Base-by-base conservation (phyloP, 2,329 filamentous ascomycete genomes). In the Cadophora luteo-olivacea region DNA sequence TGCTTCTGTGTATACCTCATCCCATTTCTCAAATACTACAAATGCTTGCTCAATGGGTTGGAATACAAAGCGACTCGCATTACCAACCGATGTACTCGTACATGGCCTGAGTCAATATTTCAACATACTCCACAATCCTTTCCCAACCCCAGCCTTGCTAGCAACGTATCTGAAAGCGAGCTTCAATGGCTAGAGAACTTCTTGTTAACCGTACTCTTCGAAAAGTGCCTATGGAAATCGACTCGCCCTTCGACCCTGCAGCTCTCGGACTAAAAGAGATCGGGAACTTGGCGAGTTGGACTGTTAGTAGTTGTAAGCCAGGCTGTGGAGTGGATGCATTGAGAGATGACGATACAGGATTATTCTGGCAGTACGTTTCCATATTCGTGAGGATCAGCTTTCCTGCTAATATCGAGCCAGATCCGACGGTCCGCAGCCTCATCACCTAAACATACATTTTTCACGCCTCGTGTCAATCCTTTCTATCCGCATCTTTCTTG, bases 371-470 rank as follows among this genome's bases (percentile, higher is more conserved):
- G 89, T 91, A 81, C 74, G 87, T 81, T 51, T 45, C 4, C 24
- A 8, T 29, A 9, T 33, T 11, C 2, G 0, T 4, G 24, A 7
- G 24, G 9, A 19, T 19, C 19, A 6, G 4, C 45, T 14, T n/a
- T 33, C n/a, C n/a, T 36, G 24, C 11, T 36, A 32, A 48, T 8
- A 11, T 8, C 14, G 29, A 29, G 33, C 6, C 61, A 91, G 89
- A 79, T 95, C 92, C 2, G 93, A 96, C 76, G 93, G 92, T 1
- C 92, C 92, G 0, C 92, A 96, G 77, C 92, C 92, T 4, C 92
- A 96, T 76, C 87, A 90, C 70, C 85, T 96, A 60, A 95, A 92
- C 69, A 91, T 96, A 51, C 93, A 96, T 80, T 96, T 96, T 79
- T 89, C 93, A 80, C 93, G 94, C 75, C 87, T 92, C 8, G 92